Percentiles rank a stretch among this genome's conserved stretches.
Conservation (phyloP, 164 flowering plant genomes). For the Cinnamomum chago region DNA sequence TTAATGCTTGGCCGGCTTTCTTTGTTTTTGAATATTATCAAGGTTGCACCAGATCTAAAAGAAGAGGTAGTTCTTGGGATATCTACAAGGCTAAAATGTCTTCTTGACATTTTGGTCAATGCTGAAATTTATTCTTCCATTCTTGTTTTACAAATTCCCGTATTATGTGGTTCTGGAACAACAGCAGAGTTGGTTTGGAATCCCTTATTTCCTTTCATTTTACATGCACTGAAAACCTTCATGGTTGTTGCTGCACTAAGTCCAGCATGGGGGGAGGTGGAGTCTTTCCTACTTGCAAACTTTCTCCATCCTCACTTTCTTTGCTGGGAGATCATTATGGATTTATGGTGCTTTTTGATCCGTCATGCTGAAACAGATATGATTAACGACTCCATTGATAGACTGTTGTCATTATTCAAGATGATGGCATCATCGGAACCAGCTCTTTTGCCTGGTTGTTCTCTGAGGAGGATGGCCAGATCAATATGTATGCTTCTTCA, state of each 20-base stretch:
- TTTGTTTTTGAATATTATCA: slow-evolving; percentile 54
- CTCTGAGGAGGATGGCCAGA: slow-evolving; percentile 71
- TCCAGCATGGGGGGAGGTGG: slow-evolving; percentile 51
- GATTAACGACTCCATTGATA: slow-evolving; percentile 40
- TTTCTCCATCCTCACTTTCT: slow-evolving; percentile 81
- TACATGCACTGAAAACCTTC: slow-evolving; percentile 61
- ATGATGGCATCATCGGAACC: slow-evolving; percentile 37
- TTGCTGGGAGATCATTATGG: slow-evolving; percentile 68
- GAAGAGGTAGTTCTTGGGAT: slow-evolving; percentile 45
- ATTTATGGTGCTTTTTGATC: slow-evolving; percentile 75
- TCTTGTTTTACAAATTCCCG: slow-evolving; percentile 55
- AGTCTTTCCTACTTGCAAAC: slow-evolving; percentile 65
- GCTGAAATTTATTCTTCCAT: slow-evolving; percentile 57
- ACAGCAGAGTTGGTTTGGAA: slow-evolving; percentile 44
- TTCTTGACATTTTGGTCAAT: slow-evolving; percentile 46
- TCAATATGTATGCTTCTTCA: slow-evolving; percentile 49
- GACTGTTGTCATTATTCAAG: slow-evolving; percentile 50
- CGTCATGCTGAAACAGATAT: slow-evolving; percentile 59
- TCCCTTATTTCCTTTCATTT: slow-evolving; percentile 46
- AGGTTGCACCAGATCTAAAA: slow-evolving; percentile 49
- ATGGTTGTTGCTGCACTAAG: slow-evolving; percentile 52
- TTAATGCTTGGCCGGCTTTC: slow-evolving; percentile 50
- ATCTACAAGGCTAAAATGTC: slow-evolving; percentile 59
- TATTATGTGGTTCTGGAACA: slow-evolving; percentile 33
- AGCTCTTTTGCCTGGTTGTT: slow-evolving; percentile 32